Evolutionary conservation across 176 grass and related monocot species (phyloP), one percentile per base, ranked within the genome.

Genomic region (Carex scoparia): DNA sequence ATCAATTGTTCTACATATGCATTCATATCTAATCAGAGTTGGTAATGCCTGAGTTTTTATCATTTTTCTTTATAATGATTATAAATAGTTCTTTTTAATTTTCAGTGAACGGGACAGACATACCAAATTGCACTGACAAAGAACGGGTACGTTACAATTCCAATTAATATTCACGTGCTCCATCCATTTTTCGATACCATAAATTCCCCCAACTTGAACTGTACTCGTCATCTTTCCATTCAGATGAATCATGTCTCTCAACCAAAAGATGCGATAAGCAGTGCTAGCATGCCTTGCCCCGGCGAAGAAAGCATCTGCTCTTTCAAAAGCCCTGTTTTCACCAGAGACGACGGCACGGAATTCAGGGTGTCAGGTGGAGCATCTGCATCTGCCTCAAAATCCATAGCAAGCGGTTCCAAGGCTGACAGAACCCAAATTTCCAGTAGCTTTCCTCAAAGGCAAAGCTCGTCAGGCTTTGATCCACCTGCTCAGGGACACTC

Each of bases 261-360:
- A 73, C 81, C 84, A 46, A 91, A 49, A 89, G 92, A 90, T 84
- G 84, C 84, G 46, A 68, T 86, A 67, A 83, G 63, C 76, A 85
- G 84, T 92, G 85, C 65, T 46, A 87, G 56, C 83, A 90, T 83
- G 63, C 89, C 89, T 64, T 87, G 70, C 77, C 83, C 86, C 64
- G 75, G 86, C 65, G 95, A 98, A 91, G 95, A 98, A 90, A 95
- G 95, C 84, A 95, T 86, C 84, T 98, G 95, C 66, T 94, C 93
- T 82, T 94, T 90, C 76, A 87, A 72, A 79, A 90, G 88, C 37
- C 89, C 91, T 63, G 86, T 77, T 51, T 84, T 62, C 67, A 85
- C 80, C 86, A 89, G 70, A 75, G 86, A 88, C 81, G 90, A 88
- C 80, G 81, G 49, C 14, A 62, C 13, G 75, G 89, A 88, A 31